Percentiles rank a stretch among this genome's conserved stretches.
Conservation (phyloP, 768 basidiomycete species). For the Boletus patriciae region DNA sequence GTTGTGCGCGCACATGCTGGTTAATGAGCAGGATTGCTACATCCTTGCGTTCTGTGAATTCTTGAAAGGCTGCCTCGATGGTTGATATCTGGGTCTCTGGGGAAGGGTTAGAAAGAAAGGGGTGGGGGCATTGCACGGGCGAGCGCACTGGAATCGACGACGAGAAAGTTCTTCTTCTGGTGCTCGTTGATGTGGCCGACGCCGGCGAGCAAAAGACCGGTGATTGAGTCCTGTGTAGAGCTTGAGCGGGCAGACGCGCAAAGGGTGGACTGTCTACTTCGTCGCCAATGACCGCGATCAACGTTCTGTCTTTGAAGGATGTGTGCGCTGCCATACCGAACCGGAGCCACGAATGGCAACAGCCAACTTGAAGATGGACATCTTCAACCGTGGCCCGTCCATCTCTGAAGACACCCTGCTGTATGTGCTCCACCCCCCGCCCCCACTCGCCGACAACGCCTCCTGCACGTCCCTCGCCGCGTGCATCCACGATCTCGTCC, state of each 20-base stretch:
- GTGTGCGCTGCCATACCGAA: constrained; percentile 48
- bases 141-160: constrained; percentile 88
- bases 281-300: constrained; percentile 96
- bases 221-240: constrained; percentile 82
- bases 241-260: constrained; percentile 9
- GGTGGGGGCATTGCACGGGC: background rate
- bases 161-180: constrained; percentile 96
- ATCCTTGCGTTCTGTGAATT: constrained; percentile 92
- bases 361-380: constrained; percentile 45
- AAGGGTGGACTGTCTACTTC: constrained; percentile 55
- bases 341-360: constrained; percentile 19
- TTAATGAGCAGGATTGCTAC: constrained; percentile 97
- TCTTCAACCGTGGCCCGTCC: constrained; percentile 72
- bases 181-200: constrained; percentile 88
- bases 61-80: constrained; percentile 91
- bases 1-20: constrained; percentile 74
- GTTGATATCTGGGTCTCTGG: constrained; percentile 87
- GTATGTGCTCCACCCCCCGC: constrained; percentile 68
- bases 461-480: constrained; percentile 66
- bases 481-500: constrained; percentile 58
- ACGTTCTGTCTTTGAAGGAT: constrained; percentile 76
- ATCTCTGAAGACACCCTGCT: constrained; percentile 86
- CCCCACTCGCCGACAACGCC: constrained; percentile 52
- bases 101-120: constrained; percentile 10
- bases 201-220: constrained; percentile 92